A percentile compares a stretch with the other conserved stretches of the same genome.
Conservation (phyloP, 1,284 basidiomycete species). For the Acaromyces ingoldii region DNA sequence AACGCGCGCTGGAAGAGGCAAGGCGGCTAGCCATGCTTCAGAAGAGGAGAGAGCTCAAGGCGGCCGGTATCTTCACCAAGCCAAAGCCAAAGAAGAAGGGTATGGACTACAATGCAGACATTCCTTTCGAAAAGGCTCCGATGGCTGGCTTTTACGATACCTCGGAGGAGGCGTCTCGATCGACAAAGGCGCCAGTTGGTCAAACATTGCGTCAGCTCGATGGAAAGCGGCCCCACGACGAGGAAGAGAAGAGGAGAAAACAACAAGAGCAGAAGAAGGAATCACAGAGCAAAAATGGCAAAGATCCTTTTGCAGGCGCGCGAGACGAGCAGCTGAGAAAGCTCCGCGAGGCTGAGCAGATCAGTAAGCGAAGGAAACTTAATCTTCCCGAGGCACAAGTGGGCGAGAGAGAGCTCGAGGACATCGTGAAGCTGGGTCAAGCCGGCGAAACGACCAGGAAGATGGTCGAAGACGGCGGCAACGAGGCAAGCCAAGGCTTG, state of each 20-base stretch:
- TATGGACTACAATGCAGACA: constrained; percentile 99
- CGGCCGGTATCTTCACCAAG: constrained; percentile 81
- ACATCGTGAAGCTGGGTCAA: constrained; percentile 96
- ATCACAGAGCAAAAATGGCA: constrained; percentile 63
- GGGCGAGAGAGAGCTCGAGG: constrained; percentile 89
- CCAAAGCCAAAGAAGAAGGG: constrained; percentile 79
- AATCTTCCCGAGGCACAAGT: constrained; percentile 86
- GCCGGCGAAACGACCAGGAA: constrained; percentile 82
- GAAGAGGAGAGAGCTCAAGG: constrained; percentile 96
- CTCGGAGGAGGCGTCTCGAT: constrained; percentile 84
- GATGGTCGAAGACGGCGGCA: constrained; percentile 61
- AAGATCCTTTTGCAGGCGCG: constrained; percentile 51
- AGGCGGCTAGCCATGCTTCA: constrained; percentile 88
- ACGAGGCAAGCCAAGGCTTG: constrained; percentile 76
- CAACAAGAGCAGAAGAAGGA: constrained; percentile 60
- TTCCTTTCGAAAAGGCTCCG: constrained; percentile 96
- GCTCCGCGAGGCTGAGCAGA: constrained; percentile 91
- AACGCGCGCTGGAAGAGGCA: constrained; percentile 78
- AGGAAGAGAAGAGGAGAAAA: constrained; percentile 63
- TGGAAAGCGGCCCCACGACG: constrained; percentile 64
- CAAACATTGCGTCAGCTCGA: constrained; percentile 63
- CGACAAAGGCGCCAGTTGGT: constrained; percentile 80
- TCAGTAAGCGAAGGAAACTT: constrained; percentile 79
- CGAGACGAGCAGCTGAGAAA: constrained; percentile 96
- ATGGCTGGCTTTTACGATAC: constrained; percentile 96